Percentiles rank a stretch among this genome's conserved stretches.
These are phyloP conservation scores for Schwanniomyces vanrijiae DNA, from an alignment of 805 yeast genomes.

Conservation along the genomic window DNA sequence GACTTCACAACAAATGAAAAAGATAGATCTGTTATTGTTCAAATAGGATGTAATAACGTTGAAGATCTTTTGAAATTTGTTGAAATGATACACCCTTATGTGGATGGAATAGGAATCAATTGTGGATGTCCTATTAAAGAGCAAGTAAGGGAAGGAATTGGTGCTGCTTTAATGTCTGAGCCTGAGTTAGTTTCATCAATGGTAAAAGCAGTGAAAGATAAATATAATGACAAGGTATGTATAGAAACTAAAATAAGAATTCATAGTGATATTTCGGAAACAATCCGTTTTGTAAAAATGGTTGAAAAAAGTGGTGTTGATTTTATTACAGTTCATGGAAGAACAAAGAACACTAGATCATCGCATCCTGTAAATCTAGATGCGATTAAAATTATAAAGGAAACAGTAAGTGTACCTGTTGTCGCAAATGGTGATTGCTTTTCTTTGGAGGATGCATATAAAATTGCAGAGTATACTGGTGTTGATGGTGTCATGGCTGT, in stretches of 20 bases:
- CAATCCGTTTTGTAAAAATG: conserved; percentile 66
- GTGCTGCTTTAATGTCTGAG: conserved; percentile 89
- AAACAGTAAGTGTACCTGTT: conserved; percentile 65
- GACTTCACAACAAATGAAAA: conserved; percentile 79
- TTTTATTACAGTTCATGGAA: conserved; percentile 90
- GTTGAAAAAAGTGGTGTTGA: conserved; percentile 91
- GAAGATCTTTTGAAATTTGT: conserved; percentile 80
- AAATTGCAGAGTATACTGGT: conserved; percentile 64
- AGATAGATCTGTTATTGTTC: conserved; percentile 79
- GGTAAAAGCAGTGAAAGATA: conserved; percentile 80
- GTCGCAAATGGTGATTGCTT: conserved; percentile 99
- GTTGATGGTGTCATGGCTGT: conserved; percentile 97
- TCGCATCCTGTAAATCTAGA: conserved; percentile 80
- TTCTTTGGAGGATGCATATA: conserved; percentile 57
- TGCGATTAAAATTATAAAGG: conserved; percentile 69
- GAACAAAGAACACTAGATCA: conserved; percentile 82
- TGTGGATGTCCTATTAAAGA: conserved; percentile 98
- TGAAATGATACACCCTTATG: conserved; percentile 85
- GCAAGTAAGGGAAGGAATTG: conserved; percentile 93
- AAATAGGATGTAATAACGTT: conserved; percentile 86
- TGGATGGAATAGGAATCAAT: conserved; percentile 91
- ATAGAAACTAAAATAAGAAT: conserved; percentile 92
- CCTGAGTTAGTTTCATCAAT: conserved; percentile 77
- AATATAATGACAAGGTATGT: conserved; percentile 69
- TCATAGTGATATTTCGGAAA: conserved; percentile 71